Base-by-base conservation (phyloP, 768 basidiomycete species). In the Rhizopogon salebrosus region DNA sequence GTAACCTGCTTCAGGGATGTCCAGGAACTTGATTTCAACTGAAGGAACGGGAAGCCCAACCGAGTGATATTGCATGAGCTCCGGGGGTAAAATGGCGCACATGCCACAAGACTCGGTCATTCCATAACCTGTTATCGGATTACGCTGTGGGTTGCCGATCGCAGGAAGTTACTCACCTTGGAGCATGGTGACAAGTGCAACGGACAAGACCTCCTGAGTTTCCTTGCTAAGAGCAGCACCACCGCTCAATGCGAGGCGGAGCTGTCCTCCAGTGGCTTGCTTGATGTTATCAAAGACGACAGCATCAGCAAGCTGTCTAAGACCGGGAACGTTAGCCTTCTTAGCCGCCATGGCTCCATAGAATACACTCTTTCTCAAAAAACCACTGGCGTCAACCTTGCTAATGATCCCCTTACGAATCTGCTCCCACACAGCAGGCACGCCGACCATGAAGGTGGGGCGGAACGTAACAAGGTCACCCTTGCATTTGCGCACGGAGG, bases 101-200 rank as follows among this genome's bases (percentile, higher is more conserved):
- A 95, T 93, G 36, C 90, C 91, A 62, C 89, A 85, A 1, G 91
- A 86, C 65, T 98, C 95, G n/a, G 95, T 99, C 83, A 98, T 85
- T 29, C 95, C 95, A 62, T 95, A 95, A 49, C 91, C 92, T 93
- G 54, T 48, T 13, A 29, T 29, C 22, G 42, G 13, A 37, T 57
- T 39, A 58, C 24, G 60, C 51, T 34, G 58, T 13, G 6, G 14
- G 13, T n/a, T 37, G 6, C 7, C 36, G 23, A 41, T 49, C 39
- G 3, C 16, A 23, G 29, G 37, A 16, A 24, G 7, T 26, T 24
- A 64, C 77, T 54, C 54, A 92, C 95, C 95, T 74, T 95, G 93
- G 16, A 98, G 70, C 55, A 95, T 72, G 23, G 79, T 86, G 14
- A 93, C 90, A 22, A 99, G 73, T 5, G 92, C 85, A 20, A 83